Conservation (phyloP, 139 green algal species). For the Chlorella vulgaris region DNA sequence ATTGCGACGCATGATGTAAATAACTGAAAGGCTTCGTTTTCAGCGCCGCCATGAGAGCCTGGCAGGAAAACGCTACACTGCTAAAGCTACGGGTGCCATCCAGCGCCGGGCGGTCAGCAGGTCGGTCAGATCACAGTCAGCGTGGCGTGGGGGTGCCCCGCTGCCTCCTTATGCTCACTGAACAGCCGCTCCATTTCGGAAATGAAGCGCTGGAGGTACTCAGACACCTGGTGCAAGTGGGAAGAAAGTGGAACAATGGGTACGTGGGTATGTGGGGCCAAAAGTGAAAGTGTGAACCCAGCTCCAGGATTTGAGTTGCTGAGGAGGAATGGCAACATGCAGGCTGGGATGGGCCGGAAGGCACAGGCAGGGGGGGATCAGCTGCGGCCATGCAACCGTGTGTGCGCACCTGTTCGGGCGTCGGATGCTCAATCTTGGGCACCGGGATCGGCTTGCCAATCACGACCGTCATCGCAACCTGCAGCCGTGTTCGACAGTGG, state of each 20-base stretch:
- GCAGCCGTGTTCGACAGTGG: no score
- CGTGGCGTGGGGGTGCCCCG: not conserved
- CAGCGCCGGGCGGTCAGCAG: no score
- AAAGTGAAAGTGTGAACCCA: not conserved
- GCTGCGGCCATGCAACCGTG: not conserved
- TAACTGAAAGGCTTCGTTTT: no score
- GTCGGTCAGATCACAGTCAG: constrained; percentile 24
- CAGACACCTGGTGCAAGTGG: not conserved
- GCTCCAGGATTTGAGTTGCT: no score
- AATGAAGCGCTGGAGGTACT: not conserved
- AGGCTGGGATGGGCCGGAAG: no score
- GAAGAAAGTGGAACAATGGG: no score
- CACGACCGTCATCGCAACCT: constrained; percentile 21
- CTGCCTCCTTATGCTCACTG: constrained; percentile 3
- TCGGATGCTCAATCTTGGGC: constrained; percentile 12
- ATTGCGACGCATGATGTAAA: no score
- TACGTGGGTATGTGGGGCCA: not conserved
- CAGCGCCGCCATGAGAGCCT: no score
- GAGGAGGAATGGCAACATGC: no score
- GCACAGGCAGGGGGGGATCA: no score
- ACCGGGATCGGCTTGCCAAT: constrained; percentile 42
- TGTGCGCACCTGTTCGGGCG: constrained; percentile 21
- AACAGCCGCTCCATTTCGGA: constrained; percentile 9
- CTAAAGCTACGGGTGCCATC: no score
- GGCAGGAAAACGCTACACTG: no score